Evolutionary conservation across 2,329 filamentous ascomycete species (phyloP), one percentile per base, ranked within the genome.

Genomic region (Anisogramma anomala): DNA sequence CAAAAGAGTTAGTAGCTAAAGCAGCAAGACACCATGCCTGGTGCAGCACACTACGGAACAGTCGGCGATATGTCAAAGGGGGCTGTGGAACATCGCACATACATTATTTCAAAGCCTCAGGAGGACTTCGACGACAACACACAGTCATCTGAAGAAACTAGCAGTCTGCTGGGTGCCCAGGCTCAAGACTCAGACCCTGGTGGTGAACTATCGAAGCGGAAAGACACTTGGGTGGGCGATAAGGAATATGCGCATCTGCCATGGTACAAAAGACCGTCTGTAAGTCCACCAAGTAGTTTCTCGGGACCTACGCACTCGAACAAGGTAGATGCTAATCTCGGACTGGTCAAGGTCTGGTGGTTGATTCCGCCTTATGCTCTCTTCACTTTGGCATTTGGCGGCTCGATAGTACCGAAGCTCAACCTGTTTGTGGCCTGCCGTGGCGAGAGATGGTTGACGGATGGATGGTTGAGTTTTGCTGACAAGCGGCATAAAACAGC

Each of bases 361-460:
- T 69, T 96, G 4, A 60, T 96, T 6, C 76, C 74, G 0, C 84
- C 87, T 1, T 91, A 88, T 60, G 69, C 83, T 42, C 61, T 94
- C 33, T 89, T 86, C 56, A 85, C 86, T 0, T 66, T 93, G 40
- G 87, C 88, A 0, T 89, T 91, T 59, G 91, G 89, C 23, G 86
- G 85, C 42, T 74, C 84, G 6, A 68, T 91, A 6, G 84, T 95
- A 7, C 88, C 89, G 8, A 91, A 83, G 58, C 69, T 94, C 48
- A 94, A 94, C 55, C 64, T 95, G 61, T 77, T 61, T 58, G 10
- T 52, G 6, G 5, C 10, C 9, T 3, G 10, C 15, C 10, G 38
- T 14, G 34, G 17, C 25, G 32, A 19, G 30, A 20, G 35, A 30
- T 15, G 32, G 10, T 30, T 36, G 25, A 15, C 11, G 15, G 28